phyloP scores from a whole-genome alignment of 1,284 basidiomycete genomes.

The Leccinum pallidistipes region DNA sequence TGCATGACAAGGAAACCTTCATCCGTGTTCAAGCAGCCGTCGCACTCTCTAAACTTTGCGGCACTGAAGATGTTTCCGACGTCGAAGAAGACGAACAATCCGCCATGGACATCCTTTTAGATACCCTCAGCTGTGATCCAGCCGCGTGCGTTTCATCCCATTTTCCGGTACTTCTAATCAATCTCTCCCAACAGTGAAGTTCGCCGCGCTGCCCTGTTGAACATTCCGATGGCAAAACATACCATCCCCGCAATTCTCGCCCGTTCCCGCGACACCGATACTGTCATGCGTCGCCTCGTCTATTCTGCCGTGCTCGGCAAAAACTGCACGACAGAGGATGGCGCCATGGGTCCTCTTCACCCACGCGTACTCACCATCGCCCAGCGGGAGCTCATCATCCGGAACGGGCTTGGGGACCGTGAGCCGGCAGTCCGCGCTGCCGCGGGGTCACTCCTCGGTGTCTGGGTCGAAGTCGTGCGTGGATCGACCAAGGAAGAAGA shows the following conservation, averaged over 20 bases:
- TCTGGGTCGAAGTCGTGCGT: slow-evolving; percentile 73
- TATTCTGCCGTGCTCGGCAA: slow-evolving; percentile 64
- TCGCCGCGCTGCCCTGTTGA: slow-evolving; percentile 82
- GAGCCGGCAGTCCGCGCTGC: slow-evolving; percentile 83
- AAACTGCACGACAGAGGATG: slow-evolving; percentile 21
- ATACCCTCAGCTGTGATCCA: slow-evolving; percentile 74
- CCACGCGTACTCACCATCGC: slow-evolving; percentile 71
- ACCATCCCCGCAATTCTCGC: slow-evolving; percentile 74
- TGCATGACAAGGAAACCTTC: slow-evolving; percentile 50
- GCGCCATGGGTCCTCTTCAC: slow-evolving; percentile 55
- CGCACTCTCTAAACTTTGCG: slow-evolving; percentile 83
- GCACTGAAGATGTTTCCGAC: slow-evolving; percentile 75
- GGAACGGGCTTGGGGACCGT: slow-evolving; percentile 59
- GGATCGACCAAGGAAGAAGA: slow-evolving; percentile 43
- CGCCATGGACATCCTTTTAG: slow-evolving; percentile 68
- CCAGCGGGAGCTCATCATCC: slow-evolving; percentile 76
- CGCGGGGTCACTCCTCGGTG: slow-evolving; percentile 73
- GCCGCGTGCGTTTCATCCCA: slow-evolving; percentile 58
- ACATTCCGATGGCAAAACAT: slow-evolving; percentile 63
- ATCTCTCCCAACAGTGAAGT: slow-evolving; percentile 66
- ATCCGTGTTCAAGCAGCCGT: slow-evolving; percentile 79
- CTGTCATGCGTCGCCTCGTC: slow-evolving; percentile 78
- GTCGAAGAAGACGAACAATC: slow-evolving; percentile 65
- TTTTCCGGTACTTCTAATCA: neutral
- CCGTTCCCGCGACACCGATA: slow-evolving; percentile 86